phyloP scores from a whole-genome alignment of 768 basidiomycete species.

The Podaxis pistillaris region DNA sequence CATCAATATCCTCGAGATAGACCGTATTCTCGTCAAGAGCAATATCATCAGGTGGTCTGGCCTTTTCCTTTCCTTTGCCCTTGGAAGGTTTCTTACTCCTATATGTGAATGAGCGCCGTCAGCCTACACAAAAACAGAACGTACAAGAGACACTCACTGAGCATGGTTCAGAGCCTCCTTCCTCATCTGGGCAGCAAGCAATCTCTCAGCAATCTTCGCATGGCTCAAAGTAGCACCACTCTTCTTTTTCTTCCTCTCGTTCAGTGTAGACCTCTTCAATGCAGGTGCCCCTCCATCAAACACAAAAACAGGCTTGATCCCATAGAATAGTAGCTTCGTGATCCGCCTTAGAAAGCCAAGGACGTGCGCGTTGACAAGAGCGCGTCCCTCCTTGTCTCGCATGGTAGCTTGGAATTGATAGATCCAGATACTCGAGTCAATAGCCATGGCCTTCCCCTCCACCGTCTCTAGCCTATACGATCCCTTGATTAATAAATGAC shows the following conservation, averaged over 20 bases:
- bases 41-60: conserved; percentile 30
- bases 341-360: conserved; percentile 89
- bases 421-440: conserved; percentile 99
- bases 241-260: conserved; percentile 88
- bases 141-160: conserved; percentile 41
- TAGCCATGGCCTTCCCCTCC: conserved; percentile 94
- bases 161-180: conserved; percentile 77
- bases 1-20: conserved; percentile 85
- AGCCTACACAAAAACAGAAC: neutral
- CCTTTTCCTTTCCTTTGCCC: conserved; percentile 42
- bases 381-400: conserved; percentile 94
- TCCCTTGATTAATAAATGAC: neutral
- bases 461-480: conserved; percentile 79
- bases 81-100: conserved; percentile 20
- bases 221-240: conserved; percentile 85
- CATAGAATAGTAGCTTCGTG: conserved; percentile 92
- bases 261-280: conserved; percentile 85
- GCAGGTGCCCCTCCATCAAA: conserved; percentile 97
- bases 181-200: conserved; percentile 92
- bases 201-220: conserved; percentile 82
- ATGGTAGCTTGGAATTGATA: conserved; percentile 99
- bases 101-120: neutral
- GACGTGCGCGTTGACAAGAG: conserved; percentile 89
- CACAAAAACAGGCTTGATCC: conserved; percentile 97
- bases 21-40: conserved; percentile 70